Evolutionary conservation across 2,329 filamentous ascomycete genomes (phyloP), one percentile per base, ranked within the genome.

Genomic region (Pestalotiopsis sp.): DNA sequence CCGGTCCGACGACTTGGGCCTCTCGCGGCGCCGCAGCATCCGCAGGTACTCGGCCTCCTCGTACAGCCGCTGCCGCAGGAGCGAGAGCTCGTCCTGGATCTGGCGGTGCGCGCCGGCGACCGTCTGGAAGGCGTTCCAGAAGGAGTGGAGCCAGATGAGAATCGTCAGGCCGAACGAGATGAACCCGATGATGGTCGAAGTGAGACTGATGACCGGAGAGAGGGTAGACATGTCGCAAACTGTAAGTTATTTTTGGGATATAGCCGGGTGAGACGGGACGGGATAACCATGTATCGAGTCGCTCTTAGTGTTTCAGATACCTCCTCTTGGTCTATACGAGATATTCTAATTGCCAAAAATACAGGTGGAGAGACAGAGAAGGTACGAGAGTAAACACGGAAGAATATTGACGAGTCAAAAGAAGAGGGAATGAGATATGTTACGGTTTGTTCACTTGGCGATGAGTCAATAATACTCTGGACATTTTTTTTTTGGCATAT

Each of bases 31-130:
- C 9, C 64, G 64, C 24, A 48, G 55, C 30, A 35, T 44, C 26
- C 57, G n/a, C 35, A 66, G 52, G 64, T 66, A 66, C 22, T 59
- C 55, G 30, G 30, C 40, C 55, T 66, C 64, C 38, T 60, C 52
- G 56, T 59, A 61, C 55, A 60, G 64, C 6, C 55, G 55, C 55
- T 66, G 64, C 30, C 64, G 22, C 30, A 66, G 39, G 17, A 61
- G 17, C 3, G 64, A 66, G 3, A 66, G 64, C 56, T 66, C 55
- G 35, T 66, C 64, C 30, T 52, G 64, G 55, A 66, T 66, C 35
- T 66, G 64, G n/a, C 35, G 14, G 17, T 30, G 64, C n/a, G 64
- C 64, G 30, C 59, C 14, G 13, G 20, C 35, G 17, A 66, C 24
- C 17, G 64, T 61, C n/a, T 39, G 22, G 55, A 60, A 59, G 9